These are phyloP conservation scores for Oenanthe javanica DNA, from an alignment of 140 eudicot species.

Conservation along the genomic window DNA sequence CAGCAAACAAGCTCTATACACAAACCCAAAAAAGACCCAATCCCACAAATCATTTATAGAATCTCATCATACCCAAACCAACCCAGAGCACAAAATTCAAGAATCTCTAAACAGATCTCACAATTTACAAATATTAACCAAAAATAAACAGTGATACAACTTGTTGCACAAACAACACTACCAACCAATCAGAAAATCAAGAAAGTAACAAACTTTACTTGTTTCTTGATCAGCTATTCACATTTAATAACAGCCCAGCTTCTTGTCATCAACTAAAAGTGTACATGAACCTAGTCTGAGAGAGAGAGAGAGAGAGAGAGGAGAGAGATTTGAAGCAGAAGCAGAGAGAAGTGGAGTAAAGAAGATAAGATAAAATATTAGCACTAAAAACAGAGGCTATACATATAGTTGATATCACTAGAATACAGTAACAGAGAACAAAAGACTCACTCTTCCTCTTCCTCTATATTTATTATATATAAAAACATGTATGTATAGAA, in stretches of 20 bases:
- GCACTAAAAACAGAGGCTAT: slow-evolving; percentile 4
- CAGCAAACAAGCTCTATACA: background rate
- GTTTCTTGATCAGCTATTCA: background rate
- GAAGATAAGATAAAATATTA: background rate
- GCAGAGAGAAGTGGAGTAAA: background rate
- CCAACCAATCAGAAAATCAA: background rate
- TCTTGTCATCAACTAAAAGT: background rate
- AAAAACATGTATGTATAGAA: background rate
- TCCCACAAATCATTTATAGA: background rate
- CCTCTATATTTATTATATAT: background rate
- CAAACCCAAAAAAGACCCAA: background rate
- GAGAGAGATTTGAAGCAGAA: background rate
- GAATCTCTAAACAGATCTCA: background rate
- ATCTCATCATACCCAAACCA: slow-evolving; percentile 1
- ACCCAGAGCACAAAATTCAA: background rate
- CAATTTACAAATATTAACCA: background rate
- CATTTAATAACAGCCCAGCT: background rate
- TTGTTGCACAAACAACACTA: background rate
- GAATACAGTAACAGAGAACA: background rate
- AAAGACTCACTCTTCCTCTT: background rate
- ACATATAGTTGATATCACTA: background rate
- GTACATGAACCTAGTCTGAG: background rate
- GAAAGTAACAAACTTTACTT: background rate
- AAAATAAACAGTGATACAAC: background rate
- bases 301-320: background rate